A percentile compares a stretch with the other conserved stretches of the same genome.
Conservation (phyloP, 2,329 filamentous ascomycete species). For the Pseudocercospora pini-densiflorae region DNA sequence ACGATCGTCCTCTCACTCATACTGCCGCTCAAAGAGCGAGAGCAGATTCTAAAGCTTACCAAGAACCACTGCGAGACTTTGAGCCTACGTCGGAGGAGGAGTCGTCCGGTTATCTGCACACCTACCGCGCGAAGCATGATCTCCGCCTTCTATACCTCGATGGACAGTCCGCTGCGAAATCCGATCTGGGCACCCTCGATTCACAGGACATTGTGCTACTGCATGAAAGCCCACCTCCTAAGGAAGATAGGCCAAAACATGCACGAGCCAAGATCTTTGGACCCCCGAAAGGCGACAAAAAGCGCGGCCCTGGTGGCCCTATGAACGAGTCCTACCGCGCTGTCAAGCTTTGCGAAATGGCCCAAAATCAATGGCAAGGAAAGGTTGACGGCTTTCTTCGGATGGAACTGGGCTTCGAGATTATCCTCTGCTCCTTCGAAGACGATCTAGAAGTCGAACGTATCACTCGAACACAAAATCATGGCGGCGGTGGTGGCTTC, state of each 20-base stretch:
- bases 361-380: constrained; percentile 53
- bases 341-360: constrained; percentile 59
- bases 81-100: constrained; percentile 10
- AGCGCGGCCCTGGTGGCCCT: constrained; percentile 17
- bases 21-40: constrained; percentile 21
- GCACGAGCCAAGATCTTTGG: not conserved
- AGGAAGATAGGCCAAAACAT: not conserved
- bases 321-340: constrained; percentile 60
- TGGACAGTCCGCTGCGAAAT: constrained; percentile 71
- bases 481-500: constrained; percentile 16
- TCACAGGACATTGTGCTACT: constrained; percentile 67
- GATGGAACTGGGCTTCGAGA: constrained; percentile 73
- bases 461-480: constrained; percentile 34
- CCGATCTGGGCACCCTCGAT: constrained; percentile 68
- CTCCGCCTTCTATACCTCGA: constrained; percentile 71
- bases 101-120: constrained; percentile 65
- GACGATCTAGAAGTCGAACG: constrained; percentile 44
- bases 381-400: constrained; percentile 67
- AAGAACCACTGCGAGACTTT: not conserved
- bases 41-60: constrained; percentile 3
- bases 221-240: constrained; percentile 39
- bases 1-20: constrained; percentile 16
- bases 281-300: not conserved
- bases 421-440: constrained; percentile 69
- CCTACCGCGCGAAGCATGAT: constrained; percentile 62